Conservation (phyloP, 73 alveolate species). For the Durusdinium trenchii region DNA sequence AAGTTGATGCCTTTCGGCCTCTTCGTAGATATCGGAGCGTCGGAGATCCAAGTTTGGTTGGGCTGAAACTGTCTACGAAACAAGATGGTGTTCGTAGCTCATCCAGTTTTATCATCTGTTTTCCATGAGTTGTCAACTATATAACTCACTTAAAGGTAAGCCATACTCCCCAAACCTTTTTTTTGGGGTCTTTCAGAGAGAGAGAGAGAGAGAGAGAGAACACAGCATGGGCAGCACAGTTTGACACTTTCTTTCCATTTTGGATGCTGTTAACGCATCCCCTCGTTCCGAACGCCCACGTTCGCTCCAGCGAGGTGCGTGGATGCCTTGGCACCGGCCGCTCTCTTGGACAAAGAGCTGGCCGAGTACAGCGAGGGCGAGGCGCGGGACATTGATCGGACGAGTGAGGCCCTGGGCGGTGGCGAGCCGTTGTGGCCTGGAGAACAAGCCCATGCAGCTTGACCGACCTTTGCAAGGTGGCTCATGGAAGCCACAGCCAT, state of each 20-base stretch:
- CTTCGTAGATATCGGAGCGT: conserved; percentile 79
- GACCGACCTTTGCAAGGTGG: neutral
- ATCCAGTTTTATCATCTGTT: too few relatives aligned
- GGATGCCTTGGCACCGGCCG: conserved; percentile 69
- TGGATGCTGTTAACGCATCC: neutral
- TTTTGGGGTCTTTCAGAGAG: too few relatives aligned
- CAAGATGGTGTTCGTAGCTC: too few relatives aligned
- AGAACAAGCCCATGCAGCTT: neutral
- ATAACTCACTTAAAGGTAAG: too few relatives aligned
- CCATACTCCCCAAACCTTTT: too few relatives aligned
- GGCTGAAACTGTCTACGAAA: too few relatives aligned
- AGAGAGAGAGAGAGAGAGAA: too few relatives aligned
- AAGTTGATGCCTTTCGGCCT: conserved; percentile 77
- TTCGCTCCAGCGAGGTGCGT: conserved; percentile 34
- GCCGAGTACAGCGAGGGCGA: conserved; percentile 27
- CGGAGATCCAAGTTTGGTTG: neutral
- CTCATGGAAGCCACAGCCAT: neutral
- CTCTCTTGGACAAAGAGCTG: neutral
- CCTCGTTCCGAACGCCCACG: neutral
- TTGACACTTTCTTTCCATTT: neutral
- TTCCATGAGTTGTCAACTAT: too few relatives aligned
- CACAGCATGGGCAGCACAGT: neutral
- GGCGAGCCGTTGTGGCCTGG: too few relatives aligned
- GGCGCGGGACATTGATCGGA: neutral
- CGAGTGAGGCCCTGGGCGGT: too few relatives aligned